Evolutionary conservation across 164 flowering plant genomes (phyloP).

Genomic region (Magnolia sinica): DNA sequence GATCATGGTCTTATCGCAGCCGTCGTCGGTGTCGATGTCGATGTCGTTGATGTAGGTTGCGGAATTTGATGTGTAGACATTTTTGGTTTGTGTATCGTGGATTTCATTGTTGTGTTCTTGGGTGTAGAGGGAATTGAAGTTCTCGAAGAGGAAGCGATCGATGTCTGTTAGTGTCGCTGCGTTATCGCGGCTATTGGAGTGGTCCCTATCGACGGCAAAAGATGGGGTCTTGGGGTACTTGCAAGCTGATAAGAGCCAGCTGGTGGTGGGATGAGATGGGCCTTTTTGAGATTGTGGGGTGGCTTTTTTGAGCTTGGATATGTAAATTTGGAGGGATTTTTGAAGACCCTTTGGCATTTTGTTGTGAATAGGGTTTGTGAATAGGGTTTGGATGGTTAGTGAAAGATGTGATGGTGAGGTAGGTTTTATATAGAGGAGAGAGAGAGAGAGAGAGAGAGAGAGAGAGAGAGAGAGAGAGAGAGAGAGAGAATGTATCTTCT

Average conservation of each 20-base stretch:
- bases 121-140: conserved; percentile 57
- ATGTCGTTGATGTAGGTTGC: neutral
- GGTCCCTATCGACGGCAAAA: conserved; percentile 29
- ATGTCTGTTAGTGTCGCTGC: conserved; percentile 65
- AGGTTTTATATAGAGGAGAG: neutral
- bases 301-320: conserved; percentile 51
- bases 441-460: neutral
- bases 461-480: neutral
- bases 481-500: neutral
- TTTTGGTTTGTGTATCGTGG: neutral
- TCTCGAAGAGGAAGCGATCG: conserved; percentile 60
- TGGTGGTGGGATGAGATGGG: conserved; percentile 22
- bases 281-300: conserved; percentile 12
- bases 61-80: neutral
- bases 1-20: conserved; percentile 1
- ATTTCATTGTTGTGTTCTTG: conserved; percentile 16
- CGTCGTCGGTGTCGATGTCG: neutral
- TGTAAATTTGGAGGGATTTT: conserved; percentile 44
- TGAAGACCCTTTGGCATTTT: conserved; percentile 33
- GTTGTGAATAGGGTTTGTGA: neutral
- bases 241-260: conserved; percentile 51
- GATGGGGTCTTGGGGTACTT: conserved; percentile 61
- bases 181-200: neutral
- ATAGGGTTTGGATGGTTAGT: neutral
- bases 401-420: neutral